A percentile compares a stretch with the other conserved stretches of the same genome.
Conservation (phyloP, 192 early-diverging fungal species). For the Chytriomyces hyalinus region DNA sequence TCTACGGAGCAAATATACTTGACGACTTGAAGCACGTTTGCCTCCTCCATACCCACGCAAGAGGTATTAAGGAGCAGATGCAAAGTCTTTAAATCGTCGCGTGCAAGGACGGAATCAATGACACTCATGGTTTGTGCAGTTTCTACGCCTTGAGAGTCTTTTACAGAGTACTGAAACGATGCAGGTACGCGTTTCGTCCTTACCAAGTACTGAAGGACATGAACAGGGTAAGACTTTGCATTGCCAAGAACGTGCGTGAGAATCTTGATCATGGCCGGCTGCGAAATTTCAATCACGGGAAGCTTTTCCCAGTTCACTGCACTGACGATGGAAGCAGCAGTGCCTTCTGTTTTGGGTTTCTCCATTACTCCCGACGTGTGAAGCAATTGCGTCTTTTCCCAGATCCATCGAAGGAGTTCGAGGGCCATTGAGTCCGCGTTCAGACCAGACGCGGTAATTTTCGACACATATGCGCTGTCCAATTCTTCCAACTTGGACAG, state of each 20-base stretch:
- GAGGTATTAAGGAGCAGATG: neutral
- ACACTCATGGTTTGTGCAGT: neutral
- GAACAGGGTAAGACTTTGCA: conserved; percentile 11
- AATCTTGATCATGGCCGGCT: conserved; percentile 24
- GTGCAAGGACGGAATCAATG: conserved; percentile 10
- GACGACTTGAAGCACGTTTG: conserved; percentile 7
- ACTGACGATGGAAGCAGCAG: neutral
- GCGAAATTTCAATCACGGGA: conserved; percentile 33
- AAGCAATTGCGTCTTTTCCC: conserved; percentile 18
- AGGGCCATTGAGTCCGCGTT: conserved; percentile 13
- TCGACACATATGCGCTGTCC: conserved; percentile 19
- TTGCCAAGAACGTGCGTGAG: conserved; percentile 5
- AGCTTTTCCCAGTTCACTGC: neutral
- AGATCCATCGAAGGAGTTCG: conserved; percentile 30
- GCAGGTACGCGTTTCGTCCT: conserved; percentile 28
- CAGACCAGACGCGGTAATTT: neutral
- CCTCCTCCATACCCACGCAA: conserved; percentile 16
- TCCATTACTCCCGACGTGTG: neutral
- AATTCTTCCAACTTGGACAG: conserved; percentile 21
- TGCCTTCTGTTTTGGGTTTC: neutral
- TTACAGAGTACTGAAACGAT: neutral
- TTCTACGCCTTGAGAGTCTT: neutral
- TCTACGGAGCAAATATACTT: conserved; percentile 22
- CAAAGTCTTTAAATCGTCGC: conserved; percentile 23
- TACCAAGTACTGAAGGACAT: conserved; percentile 20